Base-by-base conservation (phyloP, 148 eudicot genomes). In the Vaccinium myrtillus region DNA sequence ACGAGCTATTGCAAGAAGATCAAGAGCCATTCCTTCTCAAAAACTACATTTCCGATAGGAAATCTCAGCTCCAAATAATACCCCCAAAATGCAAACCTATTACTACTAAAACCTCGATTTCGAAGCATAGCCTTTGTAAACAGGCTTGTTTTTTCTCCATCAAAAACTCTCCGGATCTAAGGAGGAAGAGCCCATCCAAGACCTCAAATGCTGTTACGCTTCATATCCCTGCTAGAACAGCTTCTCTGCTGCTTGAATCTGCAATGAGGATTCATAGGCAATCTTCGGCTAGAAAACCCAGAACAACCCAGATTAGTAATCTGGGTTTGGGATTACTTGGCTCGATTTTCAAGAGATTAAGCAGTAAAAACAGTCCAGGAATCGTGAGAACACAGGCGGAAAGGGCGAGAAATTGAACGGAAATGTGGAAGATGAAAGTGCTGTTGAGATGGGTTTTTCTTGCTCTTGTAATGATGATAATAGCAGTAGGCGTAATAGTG, bases 11-110 rank as follows among this genome's bases (percentile, higher is more conserved):
- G 3, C 83, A 90, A 74, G 95, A 96, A 93, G 96, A 93, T 71
- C 99, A 96, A 82, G 99, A 96, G 75, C 99, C 99, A 16, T 96
- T 96, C 75, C 91, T 88, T 14, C 71, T 96, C 19, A 87, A 90
- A 11, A 84, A 82, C 81, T 91, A 93, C 89, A 91, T 94, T 85
- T 89, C 91, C 48, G 86, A 90, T 49, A 89, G 84, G 19, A 87
- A 91, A 75, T 86, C 82, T 36, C 91, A 86, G 81, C 81, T 92
- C 73, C 92, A 86, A 54, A 13, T 30, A 11, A 16, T 53, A 12
- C 39, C 82, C 15, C 86, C 84, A 50, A 91, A 89, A 77, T 87
- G 86, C n/a, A 92, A 87, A 69, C 87, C 84, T 78, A 82, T 87
- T 1, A 59, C 83, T 9, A 71, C 83, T 9, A 73, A 86, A 84